phyloP scores from a whole-genome alignment of 148 eudicot species.

The Chenopodium suecicum region DNA sequence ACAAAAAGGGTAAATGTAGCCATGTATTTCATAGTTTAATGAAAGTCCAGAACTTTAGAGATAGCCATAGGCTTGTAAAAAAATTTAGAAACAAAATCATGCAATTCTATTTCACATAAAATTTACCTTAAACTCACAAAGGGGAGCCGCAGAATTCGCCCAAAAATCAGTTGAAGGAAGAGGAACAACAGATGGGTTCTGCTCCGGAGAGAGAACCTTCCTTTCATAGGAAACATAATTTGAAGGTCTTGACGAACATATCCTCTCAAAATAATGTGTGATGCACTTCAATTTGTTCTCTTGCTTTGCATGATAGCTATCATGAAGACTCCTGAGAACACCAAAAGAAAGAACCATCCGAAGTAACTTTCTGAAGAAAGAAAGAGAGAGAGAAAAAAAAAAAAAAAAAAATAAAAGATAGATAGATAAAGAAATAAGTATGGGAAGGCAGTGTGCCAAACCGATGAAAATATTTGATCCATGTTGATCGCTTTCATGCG shows the following conservation, averaged over 20 bases:
- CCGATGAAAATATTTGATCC: conserved; percentile 73
- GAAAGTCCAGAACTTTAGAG: background rate
- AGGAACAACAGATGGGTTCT: conserved; percentile 28
- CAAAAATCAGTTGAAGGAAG: conserved; percentile 53
- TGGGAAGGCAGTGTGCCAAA: no score
- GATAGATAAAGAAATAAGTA: no score
- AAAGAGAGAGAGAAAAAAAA: no score
- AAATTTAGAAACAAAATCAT: no score
- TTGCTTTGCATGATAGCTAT: conserved; percentile 38
- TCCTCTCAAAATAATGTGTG: conserved; percentile 66
- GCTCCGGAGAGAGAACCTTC: background rate
- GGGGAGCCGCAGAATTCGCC: conserved; percentile 53
- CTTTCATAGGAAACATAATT: background rate
- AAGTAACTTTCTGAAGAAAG: no score
- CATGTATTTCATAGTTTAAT: background rate
- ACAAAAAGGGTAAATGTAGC: background rate
- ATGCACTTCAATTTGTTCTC: conserved; percentile 77
- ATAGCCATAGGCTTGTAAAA: background rate
- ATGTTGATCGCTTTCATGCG: conserved; percentile 71
- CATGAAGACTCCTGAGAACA: conserved; percentile 65
- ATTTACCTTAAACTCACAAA: conserved; percentile 65
- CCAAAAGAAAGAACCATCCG: background rate
- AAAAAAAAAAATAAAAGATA: no score
- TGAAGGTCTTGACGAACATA: background rate
- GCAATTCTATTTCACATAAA: background rate